Conservation (phyloP, 2,329 filamentous ascomycete genomes). For the Neonectria faginata region DNA sequence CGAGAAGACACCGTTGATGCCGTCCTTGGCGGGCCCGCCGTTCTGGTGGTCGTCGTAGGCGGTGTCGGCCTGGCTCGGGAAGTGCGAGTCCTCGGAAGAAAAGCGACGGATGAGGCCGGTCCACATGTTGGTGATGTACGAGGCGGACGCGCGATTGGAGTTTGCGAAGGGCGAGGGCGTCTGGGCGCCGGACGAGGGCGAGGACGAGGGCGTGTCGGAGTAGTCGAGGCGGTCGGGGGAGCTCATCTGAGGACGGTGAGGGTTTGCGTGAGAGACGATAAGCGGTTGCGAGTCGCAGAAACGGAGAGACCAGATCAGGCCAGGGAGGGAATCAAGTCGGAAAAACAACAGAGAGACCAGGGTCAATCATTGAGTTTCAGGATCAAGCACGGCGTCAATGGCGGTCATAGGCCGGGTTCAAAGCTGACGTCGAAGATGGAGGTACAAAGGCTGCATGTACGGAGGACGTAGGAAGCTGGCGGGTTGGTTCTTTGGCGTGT, state of each 20-base stretch:
- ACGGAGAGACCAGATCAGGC: slow-evolving; percentile 6
- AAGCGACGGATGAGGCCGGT: slow-evolving; percentile 77
- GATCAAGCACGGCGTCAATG: slow-evolving; percentile 16
- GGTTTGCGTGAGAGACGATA: neutral
- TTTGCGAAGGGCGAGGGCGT: slow-evolving; percentile 39
- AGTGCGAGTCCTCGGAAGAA: slow-evolving; percentile 59
- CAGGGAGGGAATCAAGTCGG: slow-evolving; percentile 13
- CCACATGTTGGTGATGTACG: slow-evolving; percentile 56
- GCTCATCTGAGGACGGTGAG: slow-evolving; percentile 31
- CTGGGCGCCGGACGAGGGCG: slow-evolving; percentile 41
- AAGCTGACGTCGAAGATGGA: neutral
- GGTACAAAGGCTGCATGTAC: neutral
- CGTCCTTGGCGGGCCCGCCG: slow-evolving; percentile 51
- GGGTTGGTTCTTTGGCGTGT: neutral
- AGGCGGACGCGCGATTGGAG: slow-evolving; percentile 41
- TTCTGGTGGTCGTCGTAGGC: slow-evolving; percentile 36
- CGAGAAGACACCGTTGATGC: slow-evolving; percentile 68
- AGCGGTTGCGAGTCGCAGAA: neutral
- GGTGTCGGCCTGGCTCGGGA: slow-evolving; percentile 47
- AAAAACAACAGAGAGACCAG: slow-evolving; percentile 11
- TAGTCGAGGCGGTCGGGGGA: slow-evolving; percentile 39
- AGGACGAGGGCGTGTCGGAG: slow-evolving; percentile 39
- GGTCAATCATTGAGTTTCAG: slow-evolving; percentile 8
- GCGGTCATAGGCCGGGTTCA: neutral
- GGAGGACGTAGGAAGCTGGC: neutral